These are phyloP conservation scores for Lactarius indigo DNA, from an alignment of 768 basidiomycete genomes.

Conservation along the genomic window DNA sequence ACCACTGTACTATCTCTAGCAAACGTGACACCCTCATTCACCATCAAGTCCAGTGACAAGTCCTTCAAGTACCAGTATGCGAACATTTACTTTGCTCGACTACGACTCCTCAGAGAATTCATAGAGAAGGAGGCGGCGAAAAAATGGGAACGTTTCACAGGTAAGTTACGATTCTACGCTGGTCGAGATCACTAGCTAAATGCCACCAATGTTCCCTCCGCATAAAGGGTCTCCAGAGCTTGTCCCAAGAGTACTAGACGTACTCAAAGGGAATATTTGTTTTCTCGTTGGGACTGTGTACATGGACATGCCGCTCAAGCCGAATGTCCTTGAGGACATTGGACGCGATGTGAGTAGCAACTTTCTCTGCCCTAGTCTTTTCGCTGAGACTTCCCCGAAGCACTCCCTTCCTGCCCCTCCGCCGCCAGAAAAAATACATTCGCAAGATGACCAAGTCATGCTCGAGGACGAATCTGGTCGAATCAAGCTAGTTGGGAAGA, in stretches of 20 bases:
- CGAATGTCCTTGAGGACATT: conserved; percentile 95
- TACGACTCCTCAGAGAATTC: conserved; percentile 45
- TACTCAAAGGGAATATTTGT: conserved; percentile 79
- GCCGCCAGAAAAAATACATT: conserved; percentile 68
- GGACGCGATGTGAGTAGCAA: conserved; percentile 74
- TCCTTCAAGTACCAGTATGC: conserved; percentile 69
- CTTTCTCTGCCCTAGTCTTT: conserved; percentile 1
- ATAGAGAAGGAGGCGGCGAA: conserved; percentile 48
- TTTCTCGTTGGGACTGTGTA: conserved; percentile 95
- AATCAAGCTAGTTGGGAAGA: conserved; percentile 79
- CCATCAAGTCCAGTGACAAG: conserved; percentile 41
- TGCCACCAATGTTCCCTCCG: background rate
- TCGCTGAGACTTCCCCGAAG: conserved; percentile 32
- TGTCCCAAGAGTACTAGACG: conserved; percentile 82
- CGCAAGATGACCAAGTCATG: conserved; percentile 75
- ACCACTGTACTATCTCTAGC: conserved; percentile 14
- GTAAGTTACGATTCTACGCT: conserved; percentile 29
- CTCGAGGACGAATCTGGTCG: conserved; percentile 97
- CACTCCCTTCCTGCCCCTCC: conserved; percentile 87
- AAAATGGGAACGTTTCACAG: conserved; percentile 48
- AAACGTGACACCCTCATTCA: conserved; percentile 35
- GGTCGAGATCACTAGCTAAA: background rate
- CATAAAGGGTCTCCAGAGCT: conserved; percentile 59
- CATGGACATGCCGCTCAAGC: conserved; percentile 98
- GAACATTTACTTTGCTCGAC: conserved; percentile 65